Conservation (phyloP, 2,329 filamentous ascomycete species). For the Alternaria gansuensis region DNA sequence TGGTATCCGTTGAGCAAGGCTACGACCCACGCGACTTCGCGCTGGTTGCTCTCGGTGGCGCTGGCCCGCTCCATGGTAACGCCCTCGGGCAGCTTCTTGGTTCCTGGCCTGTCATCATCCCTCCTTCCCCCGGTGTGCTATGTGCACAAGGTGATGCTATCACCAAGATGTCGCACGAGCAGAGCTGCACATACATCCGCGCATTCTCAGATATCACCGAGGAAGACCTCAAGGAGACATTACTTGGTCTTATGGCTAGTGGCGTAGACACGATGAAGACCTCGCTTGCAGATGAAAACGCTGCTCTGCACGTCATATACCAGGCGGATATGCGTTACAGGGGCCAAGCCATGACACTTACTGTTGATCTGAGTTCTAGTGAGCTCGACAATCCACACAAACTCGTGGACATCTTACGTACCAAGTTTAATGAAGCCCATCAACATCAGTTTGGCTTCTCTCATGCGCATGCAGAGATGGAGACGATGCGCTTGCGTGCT, state of each 20-base stretch:
- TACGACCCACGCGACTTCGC: conserved; percentile 62
- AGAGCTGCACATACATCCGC: conserved; percentile 59
- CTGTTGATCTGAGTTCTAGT: conserved; percentile 46
- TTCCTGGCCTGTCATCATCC: conserved; percentile 63
- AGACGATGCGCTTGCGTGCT: conserved; percentile 59
- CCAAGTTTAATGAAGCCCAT: conserved; percentile 55
- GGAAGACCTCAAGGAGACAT: conserved; percentile 46
- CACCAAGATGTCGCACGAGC: conserved; percentile 60
- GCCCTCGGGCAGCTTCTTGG: conserved; percentile 61
- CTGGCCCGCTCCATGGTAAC: conserved; percentile 62
- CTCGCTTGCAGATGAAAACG: conserved; percentile 46
- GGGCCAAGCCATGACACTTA: conserved; percentile 55
- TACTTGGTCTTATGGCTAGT: conserved; percentile 50
- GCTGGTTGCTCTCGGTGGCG: conserved; percentile 62
- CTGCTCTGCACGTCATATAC: conserved; percentile 49
- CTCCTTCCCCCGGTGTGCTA: conserved; percentile 60
- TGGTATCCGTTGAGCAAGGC: conserved; percentile 63
- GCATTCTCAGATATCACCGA: conserved; percentile 51
- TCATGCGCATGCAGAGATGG: conserved; percentile 56
- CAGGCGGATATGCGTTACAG: conserved; percentile 60
- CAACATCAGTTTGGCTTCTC: conserved; percentile 59
- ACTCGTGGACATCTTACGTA: conserved; percentile 48
- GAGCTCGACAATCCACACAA: conserved; percentile 47
- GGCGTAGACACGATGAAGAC: conserved; percentile 53
- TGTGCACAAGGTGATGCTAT: conserved; percentile 62